A percentile compares a stretch with the other conserved stretches of the same genome.
These are phyloP conservation scores for Theobroma grandiflorum DNA, from an alignment of 441 rosid genomes.

Conservation along the genomic window DNA sequence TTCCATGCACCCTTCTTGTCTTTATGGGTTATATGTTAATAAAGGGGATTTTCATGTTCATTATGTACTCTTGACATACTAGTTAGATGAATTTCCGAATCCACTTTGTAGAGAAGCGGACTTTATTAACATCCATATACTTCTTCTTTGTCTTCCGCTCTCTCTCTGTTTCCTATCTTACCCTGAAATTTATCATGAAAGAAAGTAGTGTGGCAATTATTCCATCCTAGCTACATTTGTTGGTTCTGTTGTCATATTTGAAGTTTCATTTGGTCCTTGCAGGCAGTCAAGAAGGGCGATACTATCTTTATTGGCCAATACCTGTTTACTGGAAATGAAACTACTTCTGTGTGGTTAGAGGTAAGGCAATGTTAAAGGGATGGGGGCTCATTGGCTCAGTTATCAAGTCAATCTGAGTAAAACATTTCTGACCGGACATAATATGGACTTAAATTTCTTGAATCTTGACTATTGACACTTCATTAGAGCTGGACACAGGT, in stretches of 20 bases:
- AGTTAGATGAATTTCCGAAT: background rate
- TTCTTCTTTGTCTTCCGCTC: background rate
- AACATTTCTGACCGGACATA: background rate
- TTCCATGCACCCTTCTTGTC: background rate
- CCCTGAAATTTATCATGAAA: constrained; percentile 6
- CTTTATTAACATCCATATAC: background rate
- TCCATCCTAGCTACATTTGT: constrained; percentile 3
- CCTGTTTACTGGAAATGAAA: constrained; percentile 69
- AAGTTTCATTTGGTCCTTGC: constrained; percentile 36
- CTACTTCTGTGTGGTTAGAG: constrained; percentile 72
- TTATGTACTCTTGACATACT: background rate
- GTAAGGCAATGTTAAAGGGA: constrained; percentile 39
- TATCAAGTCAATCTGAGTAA: background rate
- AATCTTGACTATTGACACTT: background rate
- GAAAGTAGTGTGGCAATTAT: constrained; percentile 1
- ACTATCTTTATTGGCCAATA: constrained; percentile 70
- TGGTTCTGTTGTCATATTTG: background rate
- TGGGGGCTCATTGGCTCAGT: background rate
- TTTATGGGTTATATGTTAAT: background rate
- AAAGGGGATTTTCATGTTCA: constrained; percentile 9
- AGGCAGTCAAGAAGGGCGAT: constrained; percentile 71
- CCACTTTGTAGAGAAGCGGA: background rate
- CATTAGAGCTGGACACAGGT: background rate
- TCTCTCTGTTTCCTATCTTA: background rate
- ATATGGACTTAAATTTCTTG: background rate